phyloP scores from a whole-genome alignment of 306 rosid species.

The Ochetophila trinervis region DNA sequence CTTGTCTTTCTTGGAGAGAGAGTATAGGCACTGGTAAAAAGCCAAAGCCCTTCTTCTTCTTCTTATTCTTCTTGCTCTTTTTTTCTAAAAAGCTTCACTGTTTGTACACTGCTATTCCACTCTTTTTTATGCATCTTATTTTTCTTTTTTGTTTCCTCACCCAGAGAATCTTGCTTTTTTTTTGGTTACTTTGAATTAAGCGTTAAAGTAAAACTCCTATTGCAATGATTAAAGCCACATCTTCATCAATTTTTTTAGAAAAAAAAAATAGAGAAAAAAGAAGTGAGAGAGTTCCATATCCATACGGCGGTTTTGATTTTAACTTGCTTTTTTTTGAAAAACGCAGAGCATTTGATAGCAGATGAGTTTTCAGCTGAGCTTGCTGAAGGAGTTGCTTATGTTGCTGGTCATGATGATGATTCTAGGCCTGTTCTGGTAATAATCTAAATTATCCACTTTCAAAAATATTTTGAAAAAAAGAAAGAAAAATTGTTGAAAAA shows the following conservation, averaged over 20 bases:
- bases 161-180: conserved; percentile 66
- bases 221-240: conserved; percentile 49
- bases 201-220: conserved; percentile 42
- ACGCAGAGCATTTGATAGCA: conserved; percentile 75
- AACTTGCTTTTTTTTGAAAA: background rate
- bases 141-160: conserved; percentile 20
- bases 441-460: background rate
- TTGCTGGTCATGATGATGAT: conserved; percentile 90
- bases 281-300: background rate
- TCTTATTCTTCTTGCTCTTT: conserved; percentile 2
- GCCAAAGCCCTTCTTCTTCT: conserved; percentile 3
- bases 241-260: background rate
- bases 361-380: conserved; percentile 97
- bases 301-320: too few relatives aligned
- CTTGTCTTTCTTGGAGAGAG: conserved; percentile 98
- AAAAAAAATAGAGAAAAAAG: background rate
- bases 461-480: background rate
- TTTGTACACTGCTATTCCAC: conserved; percentile 5
- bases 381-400: conserved; percentile 87
- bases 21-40: conserved; percentile 61
- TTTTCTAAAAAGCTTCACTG: conserved; percentile 1
- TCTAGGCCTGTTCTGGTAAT: conserved; percentile 85
- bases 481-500: background rate
- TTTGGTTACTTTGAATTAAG: conserved; percentile 30
- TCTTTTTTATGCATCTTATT: conserved; percentile 13